Conservation (phyloP, 805 yeast species). For the Cyberlindnera japonica region DNA sequence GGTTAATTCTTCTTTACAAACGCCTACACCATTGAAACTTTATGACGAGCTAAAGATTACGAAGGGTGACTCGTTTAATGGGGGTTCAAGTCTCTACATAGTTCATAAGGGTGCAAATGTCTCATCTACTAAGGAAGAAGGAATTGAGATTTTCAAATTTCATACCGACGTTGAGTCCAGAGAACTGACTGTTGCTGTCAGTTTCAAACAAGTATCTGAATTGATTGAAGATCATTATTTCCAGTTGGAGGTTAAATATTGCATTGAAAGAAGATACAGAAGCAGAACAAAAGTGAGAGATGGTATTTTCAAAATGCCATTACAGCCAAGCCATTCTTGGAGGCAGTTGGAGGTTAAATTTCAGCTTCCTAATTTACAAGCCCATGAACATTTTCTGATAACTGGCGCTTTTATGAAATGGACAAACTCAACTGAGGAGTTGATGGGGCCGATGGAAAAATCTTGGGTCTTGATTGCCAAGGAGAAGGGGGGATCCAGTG, state of each 20-base stretch:
- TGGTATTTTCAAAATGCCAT: slow-evolving; percentile 32
- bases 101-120: slow-evolving; percentile 3
- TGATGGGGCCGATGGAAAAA: slow-evolving; percentile 12
- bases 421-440: slow-evolving; percentile 10
- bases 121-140: slow-evolving; percentile 4
- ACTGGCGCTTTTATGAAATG: slow-evolving; percentile 13
- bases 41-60: slow-evolving; percentile 17
- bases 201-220: slow-evolving; percentile 27
- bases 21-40: slow-evolving; percentile 30
- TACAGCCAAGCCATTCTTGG: slow-evolving; percentile 24
- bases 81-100: slow-evolving; percentile 35
- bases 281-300: slow-evolving; percentile 28
- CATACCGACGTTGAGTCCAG: slow-evolving; percentile 24
- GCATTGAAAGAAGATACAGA: slow-evolving; percentile 32
- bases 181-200: slow-evolving; percentile 19
- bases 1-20: slow-evolving; percentile 37
- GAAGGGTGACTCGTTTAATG: slow-evolving; percentile 30
- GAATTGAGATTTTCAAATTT: slow-evolving; percentile 29
- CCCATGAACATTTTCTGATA: slow-evolving; percentile 25
- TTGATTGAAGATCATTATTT: slow-evolving; percentile 21
- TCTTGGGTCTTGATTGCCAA: slow-evolving; percentile 26
- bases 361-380: slow-evolving; percentile 20
- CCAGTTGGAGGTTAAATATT: slow-evolving; percentile 32
- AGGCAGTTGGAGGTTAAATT: slow-evolving; percentile 15
- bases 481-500: slow-evolving; percentile 2